A percentile compares a stretch with the other conserved stretches of the same genome.
Evolutionary conservation across 352 stramenopile species (phyloP).

Genomic region (Globisporangium barbulae): DNA sequence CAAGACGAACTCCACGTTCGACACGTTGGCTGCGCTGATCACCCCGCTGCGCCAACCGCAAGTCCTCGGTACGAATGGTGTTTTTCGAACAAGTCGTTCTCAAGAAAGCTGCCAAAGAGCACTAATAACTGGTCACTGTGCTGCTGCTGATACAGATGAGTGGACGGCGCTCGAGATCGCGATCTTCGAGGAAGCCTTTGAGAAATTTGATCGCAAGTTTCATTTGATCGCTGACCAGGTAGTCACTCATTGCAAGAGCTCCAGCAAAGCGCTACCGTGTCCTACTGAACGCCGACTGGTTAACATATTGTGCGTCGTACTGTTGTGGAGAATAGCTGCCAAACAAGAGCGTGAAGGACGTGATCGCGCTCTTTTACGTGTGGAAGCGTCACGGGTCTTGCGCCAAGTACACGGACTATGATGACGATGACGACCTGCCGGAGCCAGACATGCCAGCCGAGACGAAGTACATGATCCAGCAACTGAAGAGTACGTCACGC

Average conservation of each 20-base stretch:
- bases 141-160: constrained; percentile 38
- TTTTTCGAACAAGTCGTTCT: background rate
- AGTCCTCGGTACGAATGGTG: constrained; percentile 47
- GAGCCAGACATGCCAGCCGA: constrained; percentile 53
- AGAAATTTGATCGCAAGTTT: constrained; percentile 77
- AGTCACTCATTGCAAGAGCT: background rate
- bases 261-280: constrained; percentile 26
- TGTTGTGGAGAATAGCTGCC: constrained; percentile 36
- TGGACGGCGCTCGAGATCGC: constrained; percentile 74
- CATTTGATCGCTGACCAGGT: constrained; percentile 72
- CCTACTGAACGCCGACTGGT: background rate
- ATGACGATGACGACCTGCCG: constrained; percentile 47
- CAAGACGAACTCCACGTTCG: constrained; percentile 61
- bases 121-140: background rate
- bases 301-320: background rate
- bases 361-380: constrained; percentile 82
- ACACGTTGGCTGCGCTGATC: constrained; percentile 57
- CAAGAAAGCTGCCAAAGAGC: no score
- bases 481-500: constrained; percentile 49
- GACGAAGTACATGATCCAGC: constrained; percentile 58
- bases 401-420: constrained; percentile 35
- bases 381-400: constrained; percentile 81
- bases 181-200: constrained; percentile 76
- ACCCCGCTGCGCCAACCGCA: constrained; percentile 65
- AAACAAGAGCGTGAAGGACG: constrained; percentile 59